These are phyloP conservation scores for Cornus controversa DNA, from an alignment of 148 eudicot genomes.

Conservation along the genomic window DNA sequence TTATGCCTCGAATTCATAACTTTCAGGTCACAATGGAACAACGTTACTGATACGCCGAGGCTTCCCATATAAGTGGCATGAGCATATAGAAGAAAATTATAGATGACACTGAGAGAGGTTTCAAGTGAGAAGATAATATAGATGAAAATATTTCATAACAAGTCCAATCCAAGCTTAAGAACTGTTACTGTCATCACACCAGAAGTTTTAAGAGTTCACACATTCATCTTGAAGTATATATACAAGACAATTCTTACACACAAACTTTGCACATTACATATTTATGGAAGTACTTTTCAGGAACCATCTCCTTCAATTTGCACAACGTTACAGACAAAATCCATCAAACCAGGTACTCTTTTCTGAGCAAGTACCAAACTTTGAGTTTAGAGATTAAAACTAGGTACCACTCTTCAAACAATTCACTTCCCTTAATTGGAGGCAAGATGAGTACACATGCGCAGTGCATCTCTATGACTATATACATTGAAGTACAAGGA, in stretches of 20 bases:
- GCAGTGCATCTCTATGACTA: not conserved
- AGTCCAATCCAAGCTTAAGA: not conserved
- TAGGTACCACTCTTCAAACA: not conserved
- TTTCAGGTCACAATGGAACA: too few species aligned
- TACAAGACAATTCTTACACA: not conserved
- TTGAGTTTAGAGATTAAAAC: not conserved
- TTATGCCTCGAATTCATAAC: too few species aligned
- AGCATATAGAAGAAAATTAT: too few species aligned
- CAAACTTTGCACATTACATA: not conserved
- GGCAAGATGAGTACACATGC: conserved; percentile 1
- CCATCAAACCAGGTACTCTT: not conserved
- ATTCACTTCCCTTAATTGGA: not conserved
- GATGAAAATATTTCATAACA: not conserved
- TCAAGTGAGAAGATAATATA: not conserved
- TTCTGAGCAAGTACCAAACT: not conserved
- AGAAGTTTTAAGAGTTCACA: too few species aligned
- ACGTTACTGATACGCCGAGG: too few species aligned
- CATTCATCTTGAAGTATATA: too few species aligned
- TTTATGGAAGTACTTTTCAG: not conserved
- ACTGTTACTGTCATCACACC: too few species aligned
- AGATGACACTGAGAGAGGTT: too few species aligned
- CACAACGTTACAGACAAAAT: not conserved
- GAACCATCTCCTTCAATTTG: not conserved
- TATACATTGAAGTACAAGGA: not conserved
- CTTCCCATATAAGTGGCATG: too few species aligned